phyloP scores from a whole-genome alignment of 2,329 filamentous ascomycete genomes.

The Lasiodiplodia hormozganensis region DNA sequence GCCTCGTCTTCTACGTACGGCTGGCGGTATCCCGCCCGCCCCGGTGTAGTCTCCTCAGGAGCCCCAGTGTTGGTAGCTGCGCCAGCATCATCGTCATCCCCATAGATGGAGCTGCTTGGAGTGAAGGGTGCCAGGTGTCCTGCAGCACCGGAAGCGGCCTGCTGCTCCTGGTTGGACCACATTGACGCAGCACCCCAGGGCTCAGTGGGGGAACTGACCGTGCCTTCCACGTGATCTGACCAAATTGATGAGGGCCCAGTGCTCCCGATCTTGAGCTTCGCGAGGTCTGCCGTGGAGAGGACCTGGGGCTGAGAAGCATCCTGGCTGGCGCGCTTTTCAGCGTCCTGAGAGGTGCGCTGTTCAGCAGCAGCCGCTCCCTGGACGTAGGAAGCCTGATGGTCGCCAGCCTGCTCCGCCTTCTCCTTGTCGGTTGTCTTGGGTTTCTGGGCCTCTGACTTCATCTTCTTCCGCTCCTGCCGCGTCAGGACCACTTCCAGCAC shows the following conservation, averaged over 20 bases:
- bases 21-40: neutral
- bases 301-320: neutral
- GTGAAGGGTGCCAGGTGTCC: constrained; percentile 20
- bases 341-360: neutral
- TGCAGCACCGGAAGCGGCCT: constrained; percentile 1
- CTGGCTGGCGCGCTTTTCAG: neutral
- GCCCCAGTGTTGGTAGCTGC: neutral
- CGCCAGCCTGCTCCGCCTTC: constrained; percentile 6
- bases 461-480: constrained; percentile 22
- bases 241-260: neutral
- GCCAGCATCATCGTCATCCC: neutral
- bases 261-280: constrained; percentile 7
- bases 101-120: constrained; percentile 23
- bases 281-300: constrained; percentile 1
- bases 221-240: constrained; percentile 16
- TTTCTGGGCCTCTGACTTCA: constrained; percentile 14
- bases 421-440: constrained; percentile 5
- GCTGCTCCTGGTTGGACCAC: constrained; percentile 24
- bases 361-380: neutral
- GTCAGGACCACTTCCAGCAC: constrained; percentile 16
- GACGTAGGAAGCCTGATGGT: neutral
- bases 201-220: constrained; percentile 19
- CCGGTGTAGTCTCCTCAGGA: neutral
- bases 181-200: constrained; percentile 17
- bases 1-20: constrained; percentile 12